Conservation (phyloP, 306 rosid species). For the Quercus dentata region DNA sequence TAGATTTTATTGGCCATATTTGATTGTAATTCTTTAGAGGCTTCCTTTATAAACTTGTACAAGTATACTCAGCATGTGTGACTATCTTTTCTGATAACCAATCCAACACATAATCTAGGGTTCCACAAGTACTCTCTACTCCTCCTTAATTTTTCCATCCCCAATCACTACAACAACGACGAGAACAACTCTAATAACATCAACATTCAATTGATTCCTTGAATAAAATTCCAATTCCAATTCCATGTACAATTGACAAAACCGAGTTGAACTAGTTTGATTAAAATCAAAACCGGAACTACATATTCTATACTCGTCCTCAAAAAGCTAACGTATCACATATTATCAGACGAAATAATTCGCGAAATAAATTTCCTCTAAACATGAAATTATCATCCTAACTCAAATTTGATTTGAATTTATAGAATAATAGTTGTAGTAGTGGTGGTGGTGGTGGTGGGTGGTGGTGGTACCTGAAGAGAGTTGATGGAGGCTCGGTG, state of each 20-base stretch:
- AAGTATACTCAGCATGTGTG: background rate
- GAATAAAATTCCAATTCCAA: too few relatives aligned
- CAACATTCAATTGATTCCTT: too few relatives aligned
- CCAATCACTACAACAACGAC: background rate
- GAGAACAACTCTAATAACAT: background rate
- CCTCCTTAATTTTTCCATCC: background rate
- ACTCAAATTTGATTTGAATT: too few relatives aligned
- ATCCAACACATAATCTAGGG: background rate
- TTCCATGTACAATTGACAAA: too few relatives aligned
- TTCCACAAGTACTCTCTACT: background rate
- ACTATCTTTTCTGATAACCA: background rate
- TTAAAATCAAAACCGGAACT: background rate
- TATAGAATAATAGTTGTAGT: too few relatives aligned
- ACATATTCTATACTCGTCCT: background rate
- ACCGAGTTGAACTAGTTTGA: background rate
- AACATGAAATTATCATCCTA: too few relatives aligned
- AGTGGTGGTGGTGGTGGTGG: too few relatives aligned
- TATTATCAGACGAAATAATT: too few relatives aligned
- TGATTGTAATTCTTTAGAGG: too few relatives aligned
- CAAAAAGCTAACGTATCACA: background rate
- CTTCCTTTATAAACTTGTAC: too few relatives aligned
- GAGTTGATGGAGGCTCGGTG: constrained; percentile 84
- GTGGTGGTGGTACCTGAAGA: constrained; percentile 50
- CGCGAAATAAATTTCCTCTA: too few relatives aligned
- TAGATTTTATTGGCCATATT: too few relatives aligned